phyloP scores from a whole-genome alignment of 2,329 filamentous ascomycete species.

The Cordyceps cateniannulata region DNA sequence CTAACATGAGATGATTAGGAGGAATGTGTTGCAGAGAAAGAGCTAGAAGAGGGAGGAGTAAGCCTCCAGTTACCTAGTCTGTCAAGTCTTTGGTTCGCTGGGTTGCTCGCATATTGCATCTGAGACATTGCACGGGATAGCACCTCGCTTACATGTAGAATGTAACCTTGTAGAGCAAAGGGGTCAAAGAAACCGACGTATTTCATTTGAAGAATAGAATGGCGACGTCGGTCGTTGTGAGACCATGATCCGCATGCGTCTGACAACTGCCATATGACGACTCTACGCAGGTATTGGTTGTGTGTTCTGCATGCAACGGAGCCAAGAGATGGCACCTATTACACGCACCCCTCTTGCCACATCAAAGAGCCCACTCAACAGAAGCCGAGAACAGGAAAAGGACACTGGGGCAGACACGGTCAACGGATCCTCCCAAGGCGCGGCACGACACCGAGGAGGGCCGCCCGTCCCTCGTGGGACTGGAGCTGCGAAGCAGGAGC shows the following conservation, averaged over 20 bases:
- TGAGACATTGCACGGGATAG: no score
- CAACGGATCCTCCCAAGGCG: slow-evolving; percentile 3
- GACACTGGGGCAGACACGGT: slow-evolving; percentile 11
- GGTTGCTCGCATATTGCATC: no score
- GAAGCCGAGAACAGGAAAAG: neutral
- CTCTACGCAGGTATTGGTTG: neutral
- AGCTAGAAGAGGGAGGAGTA: neutral
- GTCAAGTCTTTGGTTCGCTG: no score
- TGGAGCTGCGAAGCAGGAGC: neutral
- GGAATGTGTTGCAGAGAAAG: neutral
- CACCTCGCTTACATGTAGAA: no score
- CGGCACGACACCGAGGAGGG: slow-evolving; percentile 11
- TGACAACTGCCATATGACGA: neutral
- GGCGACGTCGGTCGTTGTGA: neutral
- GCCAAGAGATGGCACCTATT: neutral
- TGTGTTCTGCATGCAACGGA: neutral
- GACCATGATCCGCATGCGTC: neutral
- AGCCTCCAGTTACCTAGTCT: no score
- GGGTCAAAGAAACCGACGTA: neutral
- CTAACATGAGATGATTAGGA: neutral
- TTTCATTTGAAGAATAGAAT: neutral
- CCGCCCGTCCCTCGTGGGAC: slow-evolving; percentile 9
- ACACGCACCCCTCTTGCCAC: slow-evolving; percentile 4
- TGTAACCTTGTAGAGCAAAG: neutral
- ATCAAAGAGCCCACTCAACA: neutral